Conservation (phyloP, 1,284 basidiomycete genomes). For the Rhizoctonia solani region DNA sequence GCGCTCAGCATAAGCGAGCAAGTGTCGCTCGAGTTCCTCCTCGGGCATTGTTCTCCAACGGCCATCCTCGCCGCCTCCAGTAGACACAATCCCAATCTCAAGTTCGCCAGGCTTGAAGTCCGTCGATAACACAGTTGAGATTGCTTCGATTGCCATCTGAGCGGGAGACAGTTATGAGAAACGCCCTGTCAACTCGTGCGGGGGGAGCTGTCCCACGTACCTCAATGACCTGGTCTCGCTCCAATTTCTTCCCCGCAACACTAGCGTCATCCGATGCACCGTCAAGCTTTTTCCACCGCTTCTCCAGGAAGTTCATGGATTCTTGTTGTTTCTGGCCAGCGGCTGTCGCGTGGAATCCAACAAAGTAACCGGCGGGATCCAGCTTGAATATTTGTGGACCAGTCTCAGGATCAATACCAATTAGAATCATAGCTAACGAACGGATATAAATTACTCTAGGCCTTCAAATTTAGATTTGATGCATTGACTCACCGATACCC, state of each 20-base stretch:
- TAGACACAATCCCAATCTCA: constrained; percentile 83
- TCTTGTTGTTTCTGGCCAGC: constrained; percentile 98
- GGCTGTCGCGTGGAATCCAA: constrained; percentile 96
- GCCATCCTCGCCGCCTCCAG: constrained; percentile 71
- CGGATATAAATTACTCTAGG: constrained; percentile 14
- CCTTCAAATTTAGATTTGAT: background rate
- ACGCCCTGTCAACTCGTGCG: constrained; percentile 38
- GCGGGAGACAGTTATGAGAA: constrained; percentile 40
- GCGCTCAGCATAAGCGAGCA: constrained; percentile 85
- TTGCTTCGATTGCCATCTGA: constrained; percentile 92
- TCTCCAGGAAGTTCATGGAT: constrained; percentile 97
- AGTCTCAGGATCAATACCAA: constrained; percentile 87
- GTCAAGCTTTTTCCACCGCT: constrained; percentile 97
- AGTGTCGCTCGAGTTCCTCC: constrained; percentile 81
- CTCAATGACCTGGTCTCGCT: constrained; percentile 78
- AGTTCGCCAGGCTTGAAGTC: constrained; percentile 93
- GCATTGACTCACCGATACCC: constrained; percentile 76
- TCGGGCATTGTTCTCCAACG: constrained; percentile 83
- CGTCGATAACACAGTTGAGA: constrained; percentile 90
- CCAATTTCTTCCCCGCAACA: constrained; percentile 67
- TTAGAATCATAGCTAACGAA: constrained; percentile 86
- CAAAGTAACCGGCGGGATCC: constrained; percentile 98
- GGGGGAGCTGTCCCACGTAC: constrained; percentile 49
- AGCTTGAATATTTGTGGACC: constrained; percentile 97
- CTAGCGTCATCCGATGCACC: constrained; percentile 74